These are phyloP conservation scores for Globisporangium rhizosaccharum DNA, from an alignment of 352 stramenopile genomes.

Conservation along the genomic window DNA sequence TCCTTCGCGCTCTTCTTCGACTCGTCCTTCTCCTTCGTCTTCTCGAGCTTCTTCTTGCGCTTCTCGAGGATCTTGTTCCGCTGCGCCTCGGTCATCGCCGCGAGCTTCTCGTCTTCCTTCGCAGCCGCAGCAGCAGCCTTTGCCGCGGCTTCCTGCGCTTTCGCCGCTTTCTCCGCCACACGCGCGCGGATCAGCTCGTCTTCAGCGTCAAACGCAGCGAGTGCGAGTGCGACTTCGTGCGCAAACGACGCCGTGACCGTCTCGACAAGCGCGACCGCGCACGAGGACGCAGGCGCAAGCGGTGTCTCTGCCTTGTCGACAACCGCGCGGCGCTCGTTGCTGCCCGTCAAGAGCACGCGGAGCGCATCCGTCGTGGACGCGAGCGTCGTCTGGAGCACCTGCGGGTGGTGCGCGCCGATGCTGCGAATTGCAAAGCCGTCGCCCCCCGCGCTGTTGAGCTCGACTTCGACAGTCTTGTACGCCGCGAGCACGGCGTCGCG, in stretches of 20 bases:
- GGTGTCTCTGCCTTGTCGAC: slow-evolving; percentile 15
- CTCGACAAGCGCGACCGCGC: slow-evolving; percentile 51
- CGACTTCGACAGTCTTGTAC: slow-evolving; percentile 67
- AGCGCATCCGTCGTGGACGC: slow-evolving; percentile 48
- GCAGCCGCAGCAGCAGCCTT: slow-evolving; percentile 66
- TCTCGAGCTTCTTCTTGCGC: slow-evolving; percentile 79
- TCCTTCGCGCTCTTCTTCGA: slow-evolving; percentile 66
- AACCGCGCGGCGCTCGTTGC: slow-evolving; percentile 38
- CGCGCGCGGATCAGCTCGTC: slow-evolving; percentile 52
- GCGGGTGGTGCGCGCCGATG: slow-evolving; percentile 44
- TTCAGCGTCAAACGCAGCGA: slow-evolving; percentile 56
- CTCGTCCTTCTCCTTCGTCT: slow-evolving; percentile 75
- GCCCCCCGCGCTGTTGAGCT: slow-evolving; percentile 52
- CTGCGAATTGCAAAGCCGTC: slow-evolving; percentile 14
- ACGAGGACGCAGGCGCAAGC: slow-evolving; percentile 18
- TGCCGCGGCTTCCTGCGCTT: slow-evolving; percentile 56
- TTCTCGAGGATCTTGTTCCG: slow-evolving; percentile 76
- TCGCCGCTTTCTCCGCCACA: slow-evolving; percentile 47
- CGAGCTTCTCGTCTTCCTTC: slow-evolving; percentile 83
- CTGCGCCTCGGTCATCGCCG: slow-evolving; percentile 69
- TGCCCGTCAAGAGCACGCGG: slow-evolving; percentile 47
- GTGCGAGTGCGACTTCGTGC: slow-evolving; percentile 40
- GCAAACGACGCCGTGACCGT: slow-evolving; percentile 30
- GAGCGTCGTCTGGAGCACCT: slow-evolving; percentile 60
- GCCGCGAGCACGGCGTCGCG: slow-evolving; percentile 58